phyloP scores from a whole-genome alignment of 2,329 filamentous ascomycete species.

The Plectosphaerella sp. region DNA sequence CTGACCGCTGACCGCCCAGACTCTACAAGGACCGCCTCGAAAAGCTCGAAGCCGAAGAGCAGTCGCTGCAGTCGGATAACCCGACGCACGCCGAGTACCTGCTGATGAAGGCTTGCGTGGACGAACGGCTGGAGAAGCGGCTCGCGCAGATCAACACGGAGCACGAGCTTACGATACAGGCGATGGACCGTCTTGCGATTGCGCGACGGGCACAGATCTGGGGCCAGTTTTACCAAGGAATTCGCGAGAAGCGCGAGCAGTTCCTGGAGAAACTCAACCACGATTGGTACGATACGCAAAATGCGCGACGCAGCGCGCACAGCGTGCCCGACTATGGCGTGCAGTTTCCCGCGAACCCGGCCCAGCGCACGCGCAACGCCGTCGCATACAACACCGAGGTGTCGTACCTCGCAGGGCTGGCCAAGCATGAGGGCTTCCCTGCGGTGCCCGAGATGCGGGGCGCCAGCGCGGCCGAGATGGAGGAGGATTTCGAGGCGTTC shows the following conservation, averaged over 20 bases:
- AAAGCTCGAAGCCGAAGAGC: constrained; percentile 68
- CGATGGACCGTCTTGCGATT: constrained; percentile 69
- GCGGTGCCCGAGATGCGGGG: constrained; percentile 82
- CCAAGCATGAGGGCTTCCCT: constrained; percentile 94
- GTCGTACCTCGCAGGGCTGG: constrained; percentile 81
- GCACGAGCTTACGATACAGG: constrained; percentile 67
- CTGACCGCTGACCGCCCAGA: constrained; percentile 37
- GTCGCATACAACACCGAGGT: constrained; percentile 94
- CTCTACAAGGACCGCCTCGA: constrained; percentile 86
- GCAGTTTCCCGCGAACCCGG: constrained; percentile 71
- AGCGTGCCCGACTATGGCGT: constrained; percentile 78
- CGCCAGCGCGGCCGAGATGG: constrained; percentile 67
- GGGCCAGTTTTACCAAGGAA: constrained; percentile 83
- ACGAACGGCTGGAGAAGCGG: constrained; percentile 77
- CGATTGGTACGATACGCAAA: constrained; percentile 90
- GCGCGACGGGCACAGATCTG: constrained; percentile 83
- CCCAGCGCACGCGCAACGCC: constrained; percentile 78
- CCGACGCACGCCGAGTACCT: constrained; percentile 89
- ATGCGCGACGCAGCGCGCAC: constrained; percentile 77
- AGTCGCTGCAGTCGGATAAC: constrained; percentile 51
- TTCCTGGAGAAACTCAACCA: constrained; percentile 77
- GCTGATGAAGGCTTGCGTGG: constrained; percentile 82
- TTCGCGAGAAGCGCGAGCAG: constrained; percentile 77
- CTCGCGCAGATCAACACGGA: constrained; percentile 71
- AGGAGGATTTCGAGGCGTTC: constrained; percentile 86